Evolutionary conservation across 805 yeast species (phyloP), one percentile per base, ranked within the genome.

Genomic region (Metschnikowia lachancei): DNA sequence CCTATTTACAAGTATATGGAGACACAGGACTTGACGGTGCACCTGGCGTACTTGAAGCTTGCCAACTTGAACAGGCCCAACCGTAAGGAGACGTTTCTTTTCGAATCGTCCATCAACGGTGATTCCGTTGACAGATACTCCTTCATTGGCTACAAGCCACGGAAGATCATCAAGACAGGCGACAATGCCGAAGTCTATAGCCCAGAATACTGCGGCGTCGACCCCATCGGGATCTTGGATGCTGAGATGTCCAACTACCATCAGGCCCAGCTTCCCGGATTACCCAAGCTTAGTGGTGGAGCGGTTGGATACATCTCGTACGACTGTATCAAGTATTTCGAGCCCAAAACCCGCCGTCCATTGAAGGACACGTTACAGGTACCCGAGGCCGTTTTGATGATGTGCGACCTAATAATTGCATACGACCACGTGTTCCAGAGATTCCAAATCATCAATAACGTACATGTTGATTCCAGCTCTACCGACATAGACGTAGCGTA

Each of bases 281-380:
- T 91, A 41, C 88, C 96, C 12, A 80, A 77, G 52, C 70, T 90
- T 47, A 83, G 91, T 57, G 99, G 99, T 47, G 99, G 99, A 53
- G 98, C 98, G 5, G 78, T 92, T 45, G 99, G 99, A 1, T 94
- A 90, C 63, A 82, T 94, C 36, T 88, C 97, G 1, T 94, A 94
- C 60, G 99, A 94, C 66, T 94, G 99, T 72, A 86, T 94, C 60
- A 87, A 89, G 63, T 94, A 94, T 67, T 94, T 94, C 56, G 99
- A 94, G 69, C 99, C 99, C 49, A 83, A 77, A 56, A 92, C 98
- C 1, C 77, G 76, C 50, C 79, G 87, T 53, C 76, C 76, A 3
- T 73, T 91, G 56, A 81, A 85, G 55, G 98, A 94, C 64, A 83
- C 84, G 1, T 70, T 94, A 56, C 67, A 86, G 51, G 77, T 94